phyloP scores from a whole-genome alignment of 2,329 filamentous ascomycete species.

The Ambrosiella beaveri region DNA sequence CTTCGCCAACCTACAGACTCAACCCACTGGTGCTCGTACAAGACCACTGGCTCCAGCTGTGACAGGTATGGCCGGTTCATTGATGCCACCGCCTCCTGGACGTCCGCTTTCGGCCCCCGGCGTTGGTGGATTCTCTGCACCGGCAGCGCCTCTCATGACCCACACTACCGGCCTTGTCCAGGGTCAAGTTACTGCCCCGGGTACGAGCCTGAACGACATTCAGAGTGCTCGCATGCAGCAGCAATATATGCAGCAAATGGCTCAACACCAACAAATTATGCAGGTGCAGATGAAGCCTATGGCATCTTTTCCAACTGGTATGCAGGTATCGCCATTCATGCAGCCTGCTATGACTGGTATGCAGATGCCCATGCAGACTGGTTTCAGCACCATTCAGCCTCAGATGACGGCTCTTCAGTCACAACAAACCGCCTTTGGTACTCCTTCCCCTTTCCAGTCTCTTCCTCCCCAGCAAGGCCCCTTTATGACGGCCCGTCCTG shows the following conservation, averaged over 20 bases:
- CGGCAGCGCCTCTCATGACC: conserved; percentile 53
- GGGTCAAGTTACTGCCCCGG: conserved; percentile 48
- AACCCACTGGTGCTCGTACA: conserved; percentile 26
- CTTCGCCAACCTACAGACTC: conserved; percentile 27
- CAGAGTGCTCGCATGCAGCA: conserved; percentile 49
- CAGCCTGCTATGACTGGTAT: conserved; percentile 34
- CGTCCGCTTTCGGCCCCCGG: conserved; percentile 71
- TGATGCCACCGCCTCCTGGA: conserved; percentile 54
- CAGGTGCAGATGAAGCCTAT: conserved; percentile 24
- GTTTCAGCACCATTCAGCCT: conserved; percentile 33
- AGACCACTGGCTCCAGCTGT: conserved; percentile 18
- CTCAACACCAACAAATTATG: conserved; percentile 22
- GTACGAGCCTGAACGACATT: conserved; percentile 62
- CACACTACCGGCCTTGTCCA: conserved; percentile 62
- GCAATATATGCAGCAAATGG: conserved; percentile 34
- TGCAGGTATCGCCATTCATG: conserved; percentile 22
- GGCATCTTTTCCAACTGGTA: conserved; percentile 22
- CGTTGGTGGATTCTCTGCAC: conserved; percentile 48
- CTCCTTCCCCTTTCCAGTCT: conserved; percentile 21
- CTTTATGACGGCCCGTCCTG: conserved; percentile 8
- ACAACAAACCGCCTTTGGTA: conserved; percentile 21
- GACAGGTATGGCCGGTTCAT: conserved; percentile 12
- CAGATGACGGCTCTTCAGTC: conserved; percentile 45
- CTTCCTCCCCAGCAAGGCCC: conserved; percentile 11
- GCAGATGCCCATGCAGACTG: conserved; percentile 20